Conservation (phyloP, 768 basidiomycete species). For the Tubosaeta brunneosetosa region DNA sequence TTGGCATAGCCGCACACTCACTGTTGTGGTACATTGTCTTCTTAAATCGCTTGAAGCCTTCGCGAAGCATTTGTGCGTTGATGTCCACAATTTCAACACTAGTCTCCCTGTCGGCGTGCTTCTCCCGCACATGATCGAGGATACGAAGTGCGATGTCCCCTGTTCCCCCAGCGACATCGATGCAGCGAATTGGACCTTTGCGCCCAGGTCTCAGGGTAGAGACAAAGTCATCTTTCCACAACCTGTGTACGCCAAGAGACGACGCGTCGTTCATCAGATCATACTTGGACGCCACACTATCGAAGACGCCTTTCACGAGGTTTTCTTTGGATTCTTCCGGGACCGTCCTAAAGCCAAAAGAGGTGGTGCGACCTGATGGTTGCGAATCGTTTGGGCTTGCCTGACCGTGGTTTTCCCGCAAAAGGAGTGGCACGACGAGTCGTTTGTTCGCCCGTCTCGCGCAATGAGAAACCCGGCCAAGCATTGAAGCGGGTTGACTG, state of each 20-base stretch:
- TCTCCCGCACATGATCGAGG: constrained; percentile 84
- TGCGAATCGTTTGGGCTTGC: constrained; percentile 7
- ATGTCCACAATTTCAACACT: constrained; percentile 90
- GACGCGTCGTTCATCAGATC: constrained; percentile 99
- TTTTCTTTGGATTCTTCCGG: constrained; percentile 84
- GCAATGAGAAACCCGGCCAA: constrained; percentile 13
- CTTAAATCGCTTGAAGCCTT: constrained; percentile 85
- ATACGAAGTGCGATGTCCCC: constrained; percentile 96
- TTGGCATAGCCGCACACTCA: constrained; percentile 35
- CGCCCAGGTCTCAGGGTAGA: constrained; percentile 70
- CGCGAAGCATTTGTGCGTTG: constrained; percentile 92
- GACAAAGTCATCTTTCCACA: constrained; percentile 96
- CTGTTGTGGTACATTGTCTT: constrained; percentile 99
- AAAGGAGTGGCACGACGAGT: constrained; percentile 6
- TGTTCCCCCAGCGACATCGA: constrained; percentile 97
- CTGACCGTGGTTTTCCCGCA: constrained; percentile 23
- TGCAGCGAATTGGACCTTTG: constrained; percentile 69
- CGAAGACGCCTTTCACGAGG: constrained; percentile 90
- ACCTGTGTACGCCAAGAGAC: constrained; percentile 89
- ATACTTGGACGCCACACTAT: constrained; percentile 92
- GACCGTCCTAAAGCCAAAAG: constrained; percentile 91
- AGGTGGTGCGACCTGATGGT: constrained; percentile 49
- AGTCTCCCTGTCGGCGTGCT: constrained; percentile 85
- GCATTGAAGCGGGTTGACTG: constrained; percentile 5
- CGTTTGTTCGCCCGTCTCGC: constrained; percentile 11